Conservation (phyloP, 1,139 yeast genomes). For the Lodderomyces orthopsilosis region DNA sequence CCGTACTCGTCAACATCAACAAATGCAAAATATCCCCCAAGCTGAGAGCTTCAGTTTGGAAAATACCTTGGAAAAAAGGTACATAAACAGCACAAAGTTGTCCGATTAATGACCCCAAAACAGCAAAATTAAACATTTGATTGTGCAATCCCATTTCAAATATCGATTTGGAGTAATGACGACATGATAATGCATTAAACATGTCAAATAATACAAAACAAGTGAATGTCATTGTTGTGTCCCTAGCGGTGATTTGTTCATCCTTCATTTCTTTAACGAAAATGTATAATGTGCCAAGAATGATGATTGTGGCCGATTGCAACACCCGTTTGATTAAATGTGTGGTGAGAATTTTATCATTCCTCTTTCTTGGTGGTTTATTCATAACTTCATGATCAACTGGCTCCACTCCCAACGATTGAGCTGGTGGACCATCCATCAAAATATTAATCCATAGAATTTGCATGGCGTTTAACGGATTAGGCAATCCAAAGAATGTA, state of each 20-base stretch:
- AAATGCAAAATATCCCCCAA: constrained; percentile 66
- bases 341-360: constrained; percentile 74
- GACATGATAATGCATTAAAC: constrained; percentile 92
- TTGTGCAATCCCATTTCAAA: constrained; percentile 76
- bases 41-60: constrained; percentile 88
- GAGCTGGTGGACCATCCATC: constrained; percentile 99
- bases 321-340: constrained; percentile 68
- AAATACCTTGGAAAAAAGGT: constrained; percentile 85
- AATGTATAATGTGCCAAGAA: constrained; percentile 78
- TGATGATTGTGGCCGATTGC: constrained; percentile 70
- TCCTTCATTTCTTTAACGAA: constrained; percentile 83
- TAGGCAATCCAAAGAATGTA: constrained; percentile 82
- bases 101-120: constrained; percentile 85
- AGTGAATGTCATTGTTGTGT: constrained; percentile 98
- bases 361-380: constrained; percentile 87
- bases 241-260: constrained; percentile 81
- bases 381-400: constrained; percentile 94
- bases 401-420: constrained; percentile 94
- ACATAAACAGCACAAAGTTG: constrained; percentile 90
- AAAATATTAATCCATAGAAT: constrained; percentile 94
- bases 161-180: constrained; percentile 79
- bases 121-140: constrained; percentile 90
- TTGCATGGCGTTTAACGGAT: constrained; percentile 98
- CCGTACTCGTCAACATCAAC: constrained; percentile 66
- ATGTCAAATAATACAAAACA: constrained; percentile 93